A percentile compares a stretch with the other conserved stretches of the same genome.
phyloP scores from a whole-genome alignment of 495 filamentous ascomycete genomes.

The Penicillium robsamsonii region DNA sequence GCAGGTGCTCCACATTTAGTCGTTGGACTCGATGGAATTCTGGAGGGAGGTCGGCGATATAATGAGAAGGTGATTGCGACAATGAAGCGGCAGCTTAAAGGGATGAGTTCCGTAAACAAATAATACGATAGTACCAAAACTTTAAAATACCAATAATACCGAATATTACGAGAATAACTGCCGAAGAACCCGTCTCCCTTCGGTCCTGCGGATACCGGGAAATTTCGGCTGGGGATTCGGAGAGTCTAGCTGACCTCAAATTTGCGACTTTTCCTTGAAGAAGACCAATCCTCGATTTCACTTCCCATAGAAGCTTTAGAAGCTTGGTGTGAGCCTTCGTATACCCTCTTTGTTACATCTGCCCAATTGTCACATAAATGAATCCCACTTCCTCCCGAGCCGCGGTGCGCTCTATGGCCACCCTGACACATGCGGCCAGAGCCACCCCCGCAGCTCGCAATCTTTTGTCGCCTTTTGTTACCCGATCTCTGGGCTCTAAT shows the following conservation, averaged over 20 bases:
- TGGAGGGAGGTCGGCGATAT: constrained; percentile 29
- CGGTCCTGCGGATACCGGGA: constrained; percentile 39
- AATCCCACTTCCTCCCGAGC: constrained; percentile 38
- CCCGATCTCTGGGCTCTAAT: constrained; percentile 38
- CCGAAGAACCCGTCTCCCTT: constrained; percentile 10
- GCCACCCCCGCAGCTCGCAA: constrained; percentile 41
- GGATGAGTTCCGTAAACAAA: constrained; percentile 4
- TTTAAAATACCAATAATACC: neutral
- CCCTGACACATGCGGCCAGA: constrained; percentile 41
- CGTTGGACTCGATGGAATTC: constrained; percentile 31
- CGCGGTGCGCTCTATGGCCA: constrained; percentile 48
- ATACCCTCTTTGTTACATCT: constrained; percentile 10
- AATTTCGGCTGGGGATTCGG: constrained; percentile 38
- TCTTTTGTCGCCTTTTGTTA: constrained; percentile 31
- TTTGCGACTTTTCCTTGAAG: constrained; percentile 21
- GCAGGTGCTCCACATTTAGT: constrained; percentile 39
- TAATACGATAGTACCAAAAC: constrained; percentile 22
- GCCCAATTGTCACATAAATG: constrained; percentile 19
- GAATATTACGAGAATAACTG: constrained; percentile 10
- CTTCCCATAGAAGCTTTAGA: constrained; percentile 9
- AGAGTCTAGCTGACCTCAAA: constrained; percentile 16
- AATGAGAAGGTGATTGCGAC: constrained; percentile 31
- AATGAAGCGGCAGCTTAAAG: constrained; percentile 28
- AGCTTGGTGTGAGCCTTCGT: constrained; percentile 9
- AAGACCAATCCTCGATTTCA: constrained; percentile 6